Evolutionary conservation across 2,329 filamentous ascomycete species (phyloP).

Genomic region (Paecilomyces dactylethromorphus): DNA sequence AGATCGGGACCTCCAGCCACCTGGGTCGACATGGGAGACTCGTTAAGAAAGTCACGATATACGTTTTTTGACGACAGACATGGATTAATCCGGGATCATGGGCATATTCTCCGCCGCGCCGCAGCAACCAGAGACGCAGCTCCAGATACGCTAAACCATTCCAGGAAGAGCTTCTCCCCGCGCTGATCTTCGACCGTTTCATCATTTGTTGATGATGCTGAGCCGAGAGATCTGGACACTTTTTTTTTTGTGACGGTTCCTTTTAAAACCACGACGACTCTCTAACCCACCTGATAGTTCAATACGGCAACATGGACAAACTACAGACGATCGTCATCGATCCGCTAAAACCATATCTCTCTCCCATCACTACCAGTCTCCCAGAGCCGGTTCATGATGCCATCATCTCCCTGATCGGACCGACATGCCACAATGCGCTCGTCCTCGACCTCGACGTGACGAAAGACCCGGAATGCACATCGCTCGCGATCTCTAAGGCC

Average conservation of each 20-base stretch:
- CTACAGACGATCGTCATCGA: conserved; percentile 34
- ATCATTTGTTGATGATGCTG: not conserved
- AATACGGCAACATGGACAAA: conserved; percentile 29
- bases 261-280: not conserved
- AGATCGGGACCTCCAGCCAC: not conserved
- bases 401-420: conserved; percentile 72
- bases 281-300: not conserved
- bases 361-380: conserved; percentile 65
- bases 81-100: not conserved
- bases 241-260: not conserved
- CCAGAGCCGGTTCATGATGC: conserved; percentile 69
- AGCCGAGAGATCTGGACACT: not conserved
- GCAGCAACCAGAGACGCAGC: conserved; percentile 23
- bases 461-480: conserved; percentile 70
- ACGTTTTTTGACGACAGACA: too few relatives aligned
- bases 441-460: conserved; percentile 74
- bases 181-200: not conserved
- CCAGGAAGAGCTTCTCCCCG: not conserved
- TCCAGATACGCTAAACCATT: not conserved
- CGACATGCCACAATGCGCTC: conserved; percentile 76
- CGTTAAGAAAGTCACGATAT: too few relatives aligned
- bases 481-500: conserved; percentile 84
- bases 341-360: conserved; percentile 45
- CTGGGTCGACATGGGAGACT: conserved; percentile 15
- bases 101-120: conserved; percentile 17